phyloP scores from a whole-genome alignment of 2,329 filamentous ascomycete species.

The Gnomoniopsis smithogilvyi region DNA sequence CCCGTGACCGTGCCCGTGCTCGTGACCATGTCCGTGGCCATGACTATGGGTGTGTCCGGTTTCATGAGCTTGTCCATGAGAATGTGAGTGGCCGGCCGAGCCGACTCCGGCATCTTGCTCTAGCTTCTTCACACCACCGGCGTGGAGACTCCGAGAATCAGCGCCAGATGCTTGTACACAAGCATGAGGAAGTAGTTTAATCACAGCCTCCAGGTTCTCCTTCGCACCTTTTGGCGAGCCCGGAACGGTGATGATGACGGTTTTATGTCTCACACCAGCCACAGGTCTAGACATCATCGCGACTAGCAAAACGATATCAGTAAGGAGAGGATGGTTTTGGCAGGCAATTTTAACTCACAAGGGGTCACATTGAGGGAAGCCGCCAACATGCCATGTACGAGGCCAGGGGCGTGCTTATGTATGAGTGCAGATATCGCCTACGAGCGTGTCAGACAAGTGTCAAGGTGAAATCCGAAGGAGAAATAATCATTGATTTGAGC shows the following conservation, averaged over 20 bases:
- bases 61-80: constrained; percentile 29
- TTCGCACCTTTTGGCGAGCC: constrained; percentile 93
- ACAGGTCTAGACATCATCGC: constrained; percentile 95
- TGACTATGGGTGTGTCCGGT: constrained; percentile 47
- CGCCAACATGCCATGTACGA: constrained; percentile 94
- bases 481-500: not conserved
- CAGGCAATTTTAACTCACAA: constrained; percentile 59
- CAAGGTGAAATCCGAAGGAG: not conserved
- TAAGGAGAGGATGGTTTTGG: not conserved
- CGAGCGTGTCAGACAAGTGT: constrained; percentile 1
- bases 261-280: constrained; percentile 78
- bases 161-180: constrained; percentile 83
- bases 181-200: constrained; percentile 93
- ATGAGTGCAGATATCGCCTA: constrained; percentile 77
- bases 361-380: constrained; percentile 82
- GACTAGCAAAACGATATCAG: constrained; percentile 52
- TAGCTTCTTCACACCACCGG: constrained; percentile 76
- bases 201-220: constrained; percentile 84
- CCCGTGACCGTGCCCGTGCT: constrained; percentile 52
- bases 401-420: constrained; percentile 80
- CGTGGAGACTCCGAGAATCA: constrained; percentile 76
- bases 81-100: constrained; percentile 25
- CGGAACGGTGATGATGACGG: constrained; percentile 83
- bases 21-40: constrained; percentile 50
- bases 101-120: constrained; percentile 75